Conservation (phyloP, 2,329 filamentous ascomycete genomes). For the Myriosclerotinia scirpicola region DNA sequence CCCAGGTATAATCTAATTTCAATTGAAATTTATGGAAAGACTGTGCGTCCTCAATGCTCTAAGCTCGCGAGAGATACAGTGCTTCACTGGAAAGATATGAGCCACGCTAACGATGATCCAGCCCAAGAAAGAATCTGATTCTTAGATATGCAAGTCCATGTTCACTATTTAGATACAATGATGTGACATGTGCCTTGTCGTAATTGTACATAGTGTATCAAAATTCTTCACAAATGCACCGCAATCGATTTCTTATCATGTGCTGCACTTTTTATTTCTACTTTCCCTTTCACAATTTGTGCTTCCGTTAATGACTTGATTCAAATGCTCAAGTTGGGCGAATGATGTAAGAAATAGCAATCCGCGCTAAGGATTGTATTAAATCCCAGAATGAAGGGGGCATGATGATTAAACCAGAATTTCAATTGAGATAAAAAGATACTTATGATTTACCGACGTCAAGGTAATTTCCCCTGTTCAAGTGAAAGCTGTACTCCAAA, state of each 20-base stretch:
- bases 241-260: neutral
- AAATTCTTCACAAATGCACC: slow-evolving; percentile 12
- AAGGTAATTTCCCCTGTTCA: neutral
- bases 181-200: slow-evolving; percentile 8
- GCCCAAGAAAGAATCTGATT: slow-evolving; percentile 26
- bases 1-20: slow-evolving; percentile 33
- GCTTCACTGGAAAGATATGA: slow-evolving; percentile 27
- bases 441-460: neutral
- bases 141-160: slow-evolving; percentile 11
- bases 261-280: neutral
- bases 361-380: neutral
- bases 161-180: slow-evolving; percentile 13
- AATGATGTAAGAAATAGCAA: neutral
- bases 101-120: slow-evolving; percentile 28
- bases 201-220: slow-evolving; percentile 29
- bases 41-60: slow-evolving; percentile 12
- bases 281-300: slow-evolving; percentile 5
- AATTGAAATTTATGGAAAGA: slow-evolving; percentile 9
- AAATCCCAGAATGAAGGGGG: neutral
- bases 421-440: too few relatives aligned
- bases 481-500: neutral
- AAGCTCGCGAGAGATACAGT: slow-evolving; percentile 23
- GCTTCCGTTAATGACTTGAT: neutral
- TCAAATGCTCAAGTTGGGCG: neutral
- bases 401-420: neutral